Conservation (phyloP, 805 yeast genomes). For the Metschnikowia shivogae region DNA sequence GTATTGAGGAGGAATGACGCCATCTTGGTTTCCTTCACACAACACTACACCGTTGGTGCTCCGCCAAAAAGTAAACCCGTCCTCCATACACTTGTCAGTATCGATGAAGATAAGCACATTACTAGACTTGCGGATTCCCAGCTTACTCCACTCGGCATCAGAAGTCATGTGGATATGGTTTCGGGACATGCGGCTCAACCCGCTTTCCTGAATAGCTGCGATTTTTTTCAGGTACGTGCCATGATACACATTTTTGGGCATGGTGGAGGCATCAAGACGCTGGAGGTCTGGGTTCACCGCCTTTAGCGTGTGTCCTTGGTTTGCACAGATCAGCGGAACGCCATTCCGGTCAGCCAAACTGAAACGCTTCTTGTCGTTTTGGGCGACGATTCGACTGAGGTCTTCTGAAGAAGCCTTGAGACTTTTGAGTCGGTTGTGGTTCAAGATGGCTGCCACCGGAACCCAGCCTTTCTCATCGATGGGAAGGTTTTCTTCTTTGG, state of each 20-base stretch:
- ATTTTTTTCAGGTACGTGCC: constrained; percentile 64
- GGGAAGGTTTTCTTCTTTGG: constrained; percentile 57
- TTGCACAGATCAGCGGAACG: constrained; percentile 61
- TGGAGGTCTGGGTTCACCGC: constrained; percentile 41
- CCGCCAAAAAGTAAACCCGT: constrained; percentile 48
- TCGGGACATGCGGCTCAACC: constrained; percentile 65
- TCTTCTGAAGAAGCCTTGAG: constrained; percentile 54
- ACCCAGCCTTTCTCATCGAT: constrained; percentile 72
- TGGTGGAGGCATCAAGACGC: constrained; percentile 35
- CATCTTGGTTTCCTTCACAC: constrained; percentile 56
- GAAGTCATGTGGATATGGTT: constrained; percentile 85
- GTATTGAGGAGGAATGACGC: constrained; percentile 43
- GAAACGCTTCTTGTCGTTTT: constrained; percentile 71
- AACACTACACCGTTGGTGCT: constrained; percentile 76
- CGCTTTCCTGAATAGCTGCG: constrained; percentile 48
- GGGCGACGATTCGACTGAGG: constrained; percentile 54
- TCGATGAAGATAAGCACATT: constrained; percentile 63
- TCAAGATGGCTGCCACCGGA: constrained; percentile 47
- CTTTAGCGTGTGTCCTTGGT: constrained; percentile 83
- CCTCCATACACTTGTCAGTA: constrained; percentile 40
- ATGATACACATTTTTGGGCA: constrained; percentile 63
- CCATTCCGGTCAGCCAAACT: constrained; percentile 36
- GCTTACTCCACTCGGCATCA: constrained; percentile 44
- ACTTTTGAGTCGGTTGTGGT: constrained; percentile 55
- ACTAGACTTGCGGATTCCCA: constrained; percentile 68